Base-by-base conservation (phyloP, 73 alveolate genomes). In the Uronychia setigera region DNA sequence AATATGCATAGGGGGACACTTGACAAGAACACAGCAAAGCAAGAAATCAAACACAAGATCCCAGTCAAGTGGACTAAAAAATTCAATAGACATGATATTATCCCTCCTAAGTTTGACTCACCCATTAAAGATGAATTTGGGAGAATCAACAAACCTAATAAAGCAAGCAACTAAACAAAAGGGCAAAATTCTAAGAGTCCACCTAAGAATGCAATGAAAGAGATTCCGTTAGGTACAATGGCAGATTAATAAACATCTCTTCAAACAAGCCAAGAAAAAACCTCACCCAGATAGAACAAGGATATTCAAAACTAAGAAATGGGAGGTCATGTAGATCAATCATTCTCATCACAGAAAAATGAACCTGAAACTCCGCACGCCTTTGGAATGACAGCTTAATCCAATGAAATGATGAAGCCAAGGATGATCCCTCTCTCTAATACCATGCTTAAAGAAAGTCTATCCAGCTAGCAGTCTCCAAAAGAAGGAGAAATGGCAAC, bases 41-140 rank as follows among this genome's bases (percentile, higher is more conserved):
- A 80, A 59, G 93, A 91, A 78, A 81, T 91, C 58, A 91, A 91
- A 58, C 79, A 91, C 58, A 85, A 86, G 78, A 86, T 91, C 26
- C 96, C 96, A 29, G 92, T 35, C 81, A 67, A 87, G 35, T 91
- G 96, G 96, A 91, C 96, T 0, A 77, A 60, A 35, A 74, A 76
- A 58, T 91, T 91, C 60, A 83, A 91, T 58, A 82, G 58, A 46
- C 85, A 91, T 35, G 96, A 91, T 59, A 86, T 91, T 80, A 77
- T 91, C 19, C 96, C 93, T 33, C 28, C 59, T 1, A 80, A 76
- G 57, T 31, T 80, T 9, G 26, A 80, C 28, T 46, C 67, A 11
- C 67, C 67, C 19, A 46, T 46, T 19, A 46, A 46, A 19, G 67
- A 46, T 11, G 67, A 46, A 46, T 46, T 46, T 46, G 67, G 67